phyloP scores from a whole-genome alignment of 345 rosid species.

The Salix dunnii region DNA sequence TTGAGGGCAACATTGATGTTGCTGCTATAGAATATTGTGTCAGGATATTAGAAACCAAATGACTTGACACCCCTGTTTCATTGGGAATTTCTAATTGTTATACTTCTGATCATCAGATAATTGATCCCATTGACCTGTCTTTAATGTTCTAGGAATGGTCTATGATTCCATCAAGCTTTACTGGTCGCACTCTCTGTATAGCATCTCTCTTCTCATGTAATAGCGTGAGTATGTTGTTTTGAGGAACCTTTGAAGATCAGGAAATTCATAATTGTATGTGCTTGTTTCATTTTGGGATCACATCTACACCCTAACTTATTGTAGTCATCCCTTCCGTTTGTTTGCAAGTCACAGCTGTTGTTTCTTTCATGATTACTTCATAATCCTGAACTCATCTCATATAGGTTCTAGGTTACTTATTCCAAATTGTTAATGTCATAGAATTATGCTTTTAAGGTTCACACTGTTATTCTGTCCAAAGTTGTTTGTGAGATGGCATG shows the following conservation, averaged over 20 bases:
- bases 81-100: neutral
- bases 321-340: neutral
- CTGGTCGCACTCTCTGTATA: neutral
- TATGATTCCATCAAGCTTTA: neutral
- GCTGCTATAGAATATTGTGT: neutral
- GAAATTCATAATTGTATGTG: neutral
- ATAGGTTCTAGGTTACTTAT: neutral
- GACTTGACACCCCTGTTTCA: neutral
- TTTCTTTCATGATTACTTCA: neutral
- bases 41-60: neutral
- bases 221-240: neutral
- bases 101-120: neutral
- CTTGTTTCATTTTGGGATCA: neutral
- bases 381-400: neutral
- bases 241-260: neutral
- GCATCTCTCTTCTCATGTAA: neutral
- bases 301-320: neutral
- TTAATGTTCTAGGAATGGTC: neutral
- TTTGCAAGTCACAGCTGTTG: neutral
- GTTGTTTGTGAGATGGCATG: neutral
- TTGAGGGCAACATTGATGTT: neutral
- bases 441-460: neutral
- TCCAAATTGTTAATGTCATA: neutral
- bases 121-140: neutral
- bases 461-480: neutral